Evolutionary conservation across 768 basidiomycete species (phyloP), one percentile per base, ranked within the genome.

Genomic region (Leccinum longicurvipes): DNA sequence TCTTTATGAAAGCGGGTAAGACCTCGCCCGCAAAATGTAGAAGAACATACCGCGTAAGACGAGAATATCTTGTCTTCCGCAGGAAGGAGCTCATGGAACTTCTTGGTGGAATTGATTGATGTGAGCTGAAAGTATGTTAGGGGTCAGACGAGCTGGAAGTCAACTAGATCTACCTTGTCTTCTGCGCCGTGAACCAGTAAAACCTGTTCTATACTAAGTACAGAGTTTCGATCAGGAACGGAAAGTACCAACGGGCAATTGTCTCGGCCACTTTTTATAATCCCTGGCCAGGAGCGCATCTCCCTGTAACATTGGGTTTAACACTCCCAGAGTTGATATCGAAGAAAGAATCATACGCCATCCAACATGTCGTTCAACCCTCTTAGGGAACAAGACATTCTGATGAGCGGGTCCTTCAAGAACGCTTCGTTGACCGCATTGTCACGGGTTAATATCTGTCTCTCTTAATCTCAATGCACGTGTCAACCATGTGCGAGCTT

Each of bases 331-430:
- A 23, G 36, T n/a, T n/a, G 32, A 51, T 12, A 46, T 50, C 47
- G 29, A 57, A 3, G 28, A 57, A 11, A 41, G 24, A 44, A 5
- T 15, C 75, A 31, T 64, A 85, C 86, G 50, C 80, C 75, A 39
- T 74, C 70, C 54, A 89, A 67, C 87, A 89, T 89, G 58, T 85
- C 84, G 45, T 73, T 71, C 17, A 88, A 27, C 15, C 83, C 82
- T 52, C 76, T 78, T 24, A 89, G 73, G 3, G 83, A 79, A 6
- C 87, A 88, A n/a, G 63, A 62, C 6, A 65, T 70, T 59, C 78
- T 80, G 50, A 85, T 68, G 25, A 86, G 71, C 0, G 86, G 84
- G 62, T 91, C 89, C 14, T 80, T 79, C 49, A 75, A 50, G 60
- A 83, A 84, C 1, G 81, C 82, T 41, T 82, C 73, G 47, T 73